phyloP scores from a whole-genome alignment of 805 yeast genomes.

The Schizosaccharomyces octosporus region DNA sequence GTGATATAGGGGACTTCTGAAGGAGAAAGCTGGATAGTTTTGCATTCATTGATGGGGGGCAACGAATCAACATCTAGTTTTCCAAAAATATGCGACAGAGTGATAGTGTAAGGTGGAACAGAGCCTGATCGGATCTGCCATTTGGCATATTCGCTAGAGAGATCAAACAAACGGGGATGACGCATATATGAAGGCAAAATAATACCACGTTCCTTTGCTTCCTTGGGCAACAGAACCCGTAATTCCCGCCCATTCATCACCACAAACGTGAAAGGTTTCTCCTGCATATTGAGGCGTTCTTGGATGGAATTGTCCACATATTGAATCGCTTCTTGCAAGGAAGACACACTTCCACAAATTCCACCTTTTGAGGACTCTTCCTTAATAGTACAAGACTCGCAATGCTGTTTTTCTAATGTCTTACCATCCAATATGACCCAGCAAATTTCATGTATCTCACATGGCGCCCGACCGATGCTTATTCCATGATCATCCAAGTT shows the following conservation, averaged over 20 bases:
- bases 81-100: constrained; percentile 19
- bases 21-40: constrained; percentile 4
- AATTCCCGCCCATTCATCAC: constrained; percentile 45
- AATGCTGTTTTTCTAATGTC: neutral
- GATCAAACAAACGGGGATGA: constrained; percentile 52
- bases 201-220: constrained; percentile 53
- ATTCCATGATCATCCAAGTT: neutral
- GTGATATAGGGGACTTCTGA: constrained; percentile 10
- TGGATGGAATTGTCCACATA: constrained; percentile 25
- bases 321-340: constrained; percentile 38
- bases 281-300: constrained; percentile 17
- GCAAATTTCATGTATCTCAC: neutral
- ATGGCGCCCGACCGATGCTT: neutral
- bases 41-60: constrained; percentile 7
- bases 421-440: neutral
- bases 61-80: constrained; percentile 21
- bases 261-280: constrained; percentile 36
- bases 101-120: constrained; percentile 12
- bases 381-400: neutral
- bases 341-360: constrained; percentile 21
- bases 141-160: constrained; percentile 44
- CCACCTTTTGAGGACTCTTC: neutral
- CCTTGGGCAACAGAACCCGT: constrained; percentile 54
- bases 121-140: constrained; percentile 44
- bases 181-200: constrained; percentile 50